phyloP scores from a whole-genome alignment of 192 early-diverging fungal species.

The Rhizoclosmatium sp. region DNA sequence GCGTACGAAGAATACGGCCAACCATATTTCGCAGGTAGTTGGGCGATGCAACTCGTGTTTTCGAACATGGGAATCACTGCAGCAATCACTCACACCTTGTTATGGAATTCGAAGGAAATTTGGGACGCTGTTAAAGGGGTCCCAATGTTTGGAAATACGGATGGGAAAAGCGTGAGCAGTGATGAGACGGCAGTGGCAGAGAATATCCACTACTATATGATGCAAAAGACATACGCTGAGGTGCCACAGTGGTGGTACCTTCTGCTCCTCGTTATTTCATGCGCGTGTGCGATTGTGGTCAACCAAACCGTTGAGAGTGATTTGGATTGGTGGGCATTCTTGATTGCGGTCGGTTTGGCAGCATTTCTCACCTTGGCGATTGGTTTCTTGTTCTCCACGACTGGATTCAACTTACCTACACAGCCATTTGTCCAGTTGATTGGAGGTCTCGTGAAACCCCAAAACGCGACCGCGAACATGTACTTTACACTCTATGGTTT shows the following conservation, averaged over 20 bases:
- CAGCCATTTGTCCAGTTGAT: conserved; percentile 13
- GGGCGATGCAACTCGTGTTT: conserved; percentile 1
- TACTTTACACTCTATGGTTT: conserved; percentile 74
- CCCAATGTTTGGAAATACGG: neutral
- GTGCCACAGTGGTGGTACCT: conserved; percentile 86
- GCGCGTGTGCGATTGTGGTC: conserved; percentile 19
- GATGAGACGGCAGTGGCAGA: neutral
- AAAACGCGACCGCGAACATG: conserved; percentile 70
- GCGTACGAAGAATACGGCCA: neutral
- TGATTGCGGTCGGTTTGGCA: conserved; percentile 54
- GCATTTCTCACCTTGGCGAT: conserved; percentile 61
- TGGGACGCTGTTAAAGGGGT: neutral
- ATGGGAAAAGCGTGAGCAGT: neutral
- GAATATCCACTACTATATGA: conserved; percentile 68
- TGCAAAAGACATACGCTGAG: conserved; percentile 72
- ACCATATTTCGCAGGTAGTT: conserved; percentile 17
- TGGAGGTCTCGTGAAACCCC: conserved; percentile 47
- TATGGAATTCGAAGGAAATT: conserved; percentile 33
- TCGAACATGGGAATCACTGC: conserved; percentile 33
- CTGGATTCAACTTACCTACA: conserved; percentile 3
- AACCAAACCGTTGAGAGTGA: neutral
- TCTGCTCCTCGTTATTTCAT: conserved; percentile 14
- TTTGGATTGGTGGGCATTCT: conserved; percentile 42
- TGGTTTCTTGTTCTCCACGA: conserved; percentile 38
- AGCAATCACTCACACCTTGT: conserved; percentile 27